A percentile compares a stretch with the other conserved stretches of the same genome.
These are phyloP conservation scores for Dendrocalamus latiflorus DNA, from an alignment of 202 grass and related monocot genomes.

Conservation along the genomic window DNA sequence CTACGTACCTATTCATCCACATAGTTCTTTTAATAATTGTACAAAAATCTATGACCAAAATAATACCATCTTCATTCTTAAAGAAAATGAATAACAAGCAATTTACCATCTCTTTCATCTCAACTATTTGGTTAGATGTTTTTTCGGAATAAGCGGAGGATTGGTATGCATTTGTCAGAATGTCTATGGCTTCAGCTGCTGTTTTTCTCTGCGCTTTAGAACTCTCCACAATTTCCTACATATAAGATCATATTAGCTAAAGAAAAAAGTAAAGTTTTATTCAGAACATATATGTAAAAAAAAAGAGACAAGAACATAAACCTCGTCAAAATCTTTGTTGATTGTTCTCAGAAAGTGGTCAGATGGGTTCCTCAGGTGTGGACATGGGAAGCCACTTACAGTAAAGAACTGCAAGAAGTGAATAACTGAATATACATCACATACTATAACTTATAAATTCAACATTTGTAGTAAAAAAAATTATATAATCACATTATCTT, in stretches of 20 bases:
- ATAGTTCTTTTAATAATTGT: neutral
- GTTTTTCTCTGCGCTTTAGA: slow-evolving; percentile 20
- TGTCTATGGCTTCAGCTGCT: slow-evolving; percentile 49
- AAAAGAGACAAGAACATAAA: neutral
- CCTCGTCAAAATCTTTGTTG: too few relatives aligned
- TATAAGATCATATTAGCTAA: neutral
- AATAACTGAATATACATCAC: neutral
- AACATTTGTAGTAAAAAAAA: neutral
- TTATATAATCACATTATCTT: neutral
- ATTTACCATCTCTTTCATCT: slow-evolving; percentile 45
- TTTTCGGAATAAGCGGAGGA: slow-evolving; percentile 21
- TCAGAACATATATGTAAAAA: neutral
- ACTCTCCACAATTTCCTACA: neutral
- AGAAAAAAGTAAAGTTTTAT: neutral
- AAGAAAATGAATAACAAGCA: neutral
- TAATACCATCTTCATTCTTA: neutral
- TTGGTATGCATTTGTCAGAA: slow-evolving; percentile 36
- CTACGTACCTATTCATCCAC: neutral
- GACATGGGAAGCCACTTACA: slow-evolving; percentile 55
- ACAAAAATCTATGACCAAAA: neutral
- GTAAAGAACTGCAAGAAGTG: slow-evolving; percentile 51
- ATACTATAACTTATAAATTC: neutral
- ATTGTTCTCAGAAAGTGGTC: slow-evolving; percentile 65
- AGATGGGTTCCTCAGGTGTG: slow-evolving; percentile 51
- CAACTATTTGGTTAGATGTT: too few relatives aligned